Evolutionary conservation across 2,329 filamentous ascomycete genomes (phyloP), one percentile per base, ranked within the genome.

Genomic region (Mycogone perniciosa): DNA sequence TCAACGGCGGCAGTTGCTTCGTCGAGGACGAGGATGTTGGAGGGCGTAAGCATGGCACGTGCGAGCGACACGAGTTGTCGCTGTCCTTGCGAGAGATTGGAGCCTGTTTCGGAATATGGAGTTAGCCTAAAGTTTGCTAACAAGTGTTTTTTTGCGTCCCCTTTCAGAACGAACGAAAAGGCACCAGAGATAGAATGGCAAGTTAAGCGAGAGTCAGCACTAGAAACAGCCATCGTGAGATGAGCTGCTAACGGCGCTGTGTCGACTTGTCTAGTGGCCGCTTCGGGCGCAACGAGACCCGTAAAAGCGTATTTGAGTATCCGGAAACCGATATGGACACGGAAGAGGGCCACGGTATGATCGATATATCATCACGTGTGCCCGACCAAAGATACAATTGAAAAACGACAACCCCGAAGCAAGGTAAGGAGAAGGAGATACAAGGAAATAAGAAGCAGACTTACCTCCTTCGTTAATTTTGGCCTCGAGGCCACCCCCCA

Each of bases 21-120:
- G 67, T 99, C 93, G 30, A 99, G 79, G 2, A 99, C 91, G 54
- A 99, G 79, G 62, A 99, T 97, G 70, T 97, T 97, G 70, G 89
- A 95, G 10, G 93, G 93, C 5, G 92, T 95, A 44, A 99, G 80
- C 67, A 99, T 81, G 30, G 95, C 95, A 45, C 93, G 89, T 38
- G 95, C 93, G 42, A 99, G 79, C 13, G 91, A 96, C 47, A 99
- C 81, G 53, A 99, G 83, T 71, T 99, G 93, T 48, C 92, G 84
- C 70, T 99, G 95, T 45, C 93, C 93, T 67, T 95, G 87, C 51
- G 90, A 96, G 52, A 99, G 80, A 67, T 99, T 99, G 53, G 90
- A 96, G 50, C 93, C 89, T 91, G 64, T 52, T 42, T 39, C 38
- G 20, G 39, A 39, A 45, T 37, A 34, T 10, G 48, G 41, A 40